These are phyloP conservation scores for Zangia roseola DNA, from an alignment of 768 basidiomycete genomes.

Conservation along the genomic window DNA sequence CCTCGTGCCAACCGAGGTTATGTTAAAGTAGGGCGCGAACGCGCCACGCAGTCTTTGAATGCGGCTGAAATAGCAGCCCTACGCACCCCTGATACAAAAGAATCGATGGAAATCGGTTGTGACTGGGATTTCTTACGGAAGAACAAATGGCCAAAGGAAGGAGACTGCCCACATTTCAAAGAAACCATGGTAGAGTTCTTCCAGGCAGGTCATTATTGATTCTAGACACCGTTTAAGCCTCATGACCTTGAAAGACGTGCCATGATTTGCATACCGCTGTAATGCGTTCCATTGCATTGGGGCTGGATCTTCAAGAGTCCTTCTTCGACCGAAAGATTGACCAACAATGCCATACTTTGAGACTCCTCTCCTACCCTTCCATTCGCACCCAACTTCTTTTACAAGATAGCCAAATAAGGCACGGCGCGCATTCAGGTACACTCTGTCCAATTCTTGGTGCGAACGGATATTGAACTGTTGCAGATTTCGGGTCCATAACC, in stretches of 20 bases:
- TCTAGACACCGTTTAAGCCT: neutral
- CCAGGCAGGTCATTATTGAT: conserved; percentile 41
- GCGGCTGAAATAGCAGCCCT: conserved; percentile 70
- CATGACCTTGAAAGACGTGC: conserved; percentile 49
- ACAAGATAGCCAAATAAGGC: conserved; percentile 69
- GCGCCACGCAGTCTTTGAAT: conserved; percentile 72
- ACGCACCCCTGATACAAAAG: conserved; percentile 79
- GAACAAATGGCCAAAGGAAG: conserved; percentile 77
- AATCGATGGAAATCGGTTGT: conserved; percentile 86
- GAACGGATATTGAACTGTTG: neutral
- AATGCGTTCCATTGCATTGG: conserved; percentile 86
- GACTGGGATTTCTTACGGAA: conserved; percentile 78
- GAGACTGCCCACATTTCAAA: conserved; percentile 64
- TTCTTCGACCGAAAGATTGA: conserved; percentile 78
- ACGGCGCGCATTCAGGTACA: conserved; percentile 77
- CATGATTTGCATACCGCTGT: conserved; percentile 72
- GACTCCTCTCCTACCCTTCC: conserved; percentile 81
- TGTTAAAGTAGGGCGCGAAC: conserved; percentile 79
- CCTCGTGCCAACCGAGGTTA: conserved; percentile 86
- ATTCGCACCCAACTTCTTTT: conserved; percentile 57
- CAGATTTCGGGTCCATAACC: conserved; percentile 81
- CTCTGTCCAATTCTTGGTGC: neutral
- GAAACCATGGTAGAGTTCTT: conserved; percentile 74
- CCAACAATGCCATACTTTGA: conserved; percentile 77
- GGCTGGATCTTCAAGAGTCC: conserved; percentile 65